phyloP scores from a whole-genome alignment of 1,284 basidiomycete species.

The Leccinum idahoense region DNA sequence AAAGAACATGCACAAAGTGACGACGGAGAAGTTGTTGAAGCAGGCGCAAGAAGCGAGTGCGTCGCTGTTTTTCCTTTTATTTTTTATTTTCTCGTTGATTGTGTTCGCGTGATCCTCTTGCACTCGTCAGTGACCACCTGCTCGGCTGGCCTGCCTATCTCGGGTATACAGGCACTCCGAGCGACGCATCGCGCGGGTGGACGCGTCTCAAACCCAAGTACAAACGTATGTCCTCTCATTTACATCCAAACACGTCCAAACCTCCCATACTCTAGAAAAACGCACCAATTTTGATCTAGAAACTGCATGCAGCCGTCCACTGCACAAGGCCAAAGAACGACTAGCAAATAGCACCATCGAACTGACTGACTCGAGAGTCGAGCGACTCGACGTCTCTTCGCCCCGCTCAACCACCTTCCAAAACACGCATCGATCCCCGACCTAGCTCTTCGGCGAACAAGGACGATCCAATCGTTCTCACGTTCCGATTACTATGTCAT shows the following conservation, averaged over 20 bases:
- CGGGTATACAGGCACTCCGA: slow-evolving; percentile 3
- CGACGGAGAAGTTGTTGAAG: too few species aligned
- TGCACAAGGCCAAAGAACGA: slow-evolving; percentile 13
- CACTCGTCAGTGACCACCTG: not conserved
- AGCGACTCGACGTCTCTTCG: slow-evolving; percentile 7
- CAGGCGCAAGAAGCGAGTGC: too few species aligned
- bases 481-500: slow-evolving; percentile 15
- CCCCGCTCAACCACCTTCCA: slow-evolving; percentile 1
- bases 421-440: not conserved
- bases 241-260: not conserved
- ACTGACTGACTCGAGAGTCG: slow-evolving; percentile 23
- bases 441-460: not conserved
- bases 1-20: too few species aligned
- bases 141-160: not conserved
- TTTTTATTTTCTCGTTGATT: not conserved
- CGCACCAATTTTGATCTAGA: slow-evolving; percentile 11
- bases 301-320: slow-evolving; percentile 10
- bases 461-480: slow-evolving; percentile 23
- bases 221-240: slow-evolving; percentile 15
- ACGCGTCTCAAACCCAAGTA: slow-evolving; percentile 14
- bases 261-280: slow-evolving; percentile 9
- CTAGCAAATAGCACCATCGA: slow-evolving; percentile 7
- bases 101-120: not conserved
- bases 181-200: slow-evolving; percentile 8
- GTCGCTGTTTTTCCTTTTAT: not conserved